These are phyloP conservation scores for Aristolochia fimbriata DNA, from an alignment of 164 flowering plant genomes.

Conservation along the genomic window DNA sequence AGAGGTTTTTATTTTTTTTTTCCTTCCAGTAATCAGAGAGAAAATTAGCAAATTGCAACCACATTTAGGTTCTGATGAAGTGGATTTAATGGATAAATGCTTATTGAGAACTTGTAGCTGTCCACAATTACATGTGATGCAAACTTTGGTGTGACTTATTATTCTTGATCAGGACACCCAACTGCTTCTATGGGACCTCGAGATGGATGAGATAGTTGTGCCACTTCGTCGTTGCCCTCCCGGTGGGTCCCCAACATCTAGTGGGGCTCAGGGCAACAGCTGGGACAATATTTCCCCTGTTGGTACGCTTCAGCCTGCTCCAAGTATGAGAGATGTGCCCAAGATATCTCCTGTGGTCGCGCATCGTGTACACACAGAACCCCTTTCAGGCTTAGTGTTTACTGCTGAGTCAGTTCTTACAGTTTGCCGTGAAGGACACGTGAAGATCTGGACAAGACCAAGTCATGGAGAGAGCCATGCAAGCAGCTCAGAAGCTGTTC, in stretches of 20 bases:
- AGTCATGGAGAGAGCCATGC: constrained; percentile 47
- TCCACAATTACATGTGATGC: too few relatives aligned
- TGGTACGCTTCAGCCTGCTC: constrained; percentile 89
- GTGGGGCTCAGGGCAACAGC: constrained; percentile 82
- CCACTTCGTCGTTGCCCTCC: constrained; percentile 76
- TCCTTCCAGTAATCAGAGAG: too few relatives aligned
- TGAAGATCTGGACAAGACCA: constrained; percentile 91
- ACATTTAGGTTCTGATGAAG: too few relatives aligned
- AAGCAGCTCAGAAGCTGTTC: constrained; percentile 33
- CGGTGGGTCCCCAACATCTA: constrained; percentile 87
- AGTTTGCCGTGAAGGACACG: constrained; percentile 81
- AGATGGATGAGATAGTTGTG: constrained; percentile 90
- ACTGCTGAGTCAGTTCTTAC: constrained; percentile 82
- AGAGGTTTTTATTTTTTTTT: too few relatives aligned
- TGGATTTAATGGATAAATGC: too few relatives aligned
- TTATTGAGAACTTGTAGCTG: too few relatives aligned
- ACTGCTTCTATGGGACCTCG: constrained; percentile 88
- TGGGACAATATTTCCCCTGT: constrained; percentile 70
- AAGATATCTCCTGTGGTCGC: constrained; percentile 82
- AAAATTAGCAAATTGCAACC: too few relatives aligned
- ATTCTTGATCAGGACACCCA: constrained; percentile 64
- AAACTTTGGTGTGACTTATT: background rate
- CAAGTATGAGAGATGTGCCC: constrained; percentile 90
- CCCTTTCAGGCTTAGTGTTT: constrained; percentile 81
- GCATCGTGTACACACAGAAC: constrained; percentile 88